Base-by-base conservation (phyloP, 768 basidiomycete species). In the Podaxis carcinomalis region DNA sequence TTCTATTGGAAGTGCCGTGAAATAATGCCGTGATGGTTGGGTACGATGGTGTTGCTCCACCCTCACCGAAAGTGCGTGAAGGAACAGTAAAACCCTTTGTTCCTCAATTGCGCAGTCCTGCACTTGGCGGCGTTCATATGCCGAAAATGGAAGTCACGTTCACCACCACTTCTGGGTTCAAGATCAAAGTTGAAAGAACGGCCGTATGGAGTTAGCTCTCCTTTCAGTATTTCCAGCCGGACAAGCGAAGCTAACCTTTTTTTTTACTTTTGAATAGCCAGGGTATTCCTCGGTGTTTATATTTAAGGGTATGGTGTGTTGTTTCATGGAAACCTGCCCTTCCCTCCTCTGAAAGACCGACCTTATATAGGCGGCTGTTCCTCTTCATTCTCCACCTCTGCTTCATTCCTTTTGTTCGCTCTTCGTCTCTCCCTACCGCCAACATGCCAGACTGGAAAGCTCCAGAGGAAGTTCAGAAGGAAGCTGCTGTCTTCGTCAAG, bases 391-490 rank as follows among this genome's bases (percentile, higher is more conserved):
- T 58, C 57, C 32, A 46, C 50, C 42, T 35, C 46, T 21, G 36
- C 53, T 32, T 19, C 53, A 16, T 19, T 53, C 55, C 16, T 52
- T 51, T n/a, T 16, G 10, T 14, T 39, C 47, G 11, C 16, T 25
- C 44, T 56, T 11, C 63, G n/a, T 60, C 40, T 37, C 44, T 52
- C 54, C 39, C 47, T 14, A 25, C 50, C 25, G 36, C 42, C 56
- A 36, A 68, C 39, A 83, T 83, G 82, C 76, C 78, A 52, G 77
- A 86, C 72, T 88, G 86, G 86, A 75, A 74, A 57, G 82, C 83
- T 14, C 69, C 72, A 16, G 64, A 62, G 4, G 83, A 85, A 69
- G 23, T 87, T 49, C 67, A 68, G 66, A 75, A 75, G 57, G 82
- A 87, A 64, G 72, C 73, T 5, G 74, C 70, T 35, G 72, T 74